Evolutionary conservation across 306 rosid genomes (phyloP), one percentile per base, ranked within the genome.

Genomic region (Luffa aegyptiaca): DNA sequence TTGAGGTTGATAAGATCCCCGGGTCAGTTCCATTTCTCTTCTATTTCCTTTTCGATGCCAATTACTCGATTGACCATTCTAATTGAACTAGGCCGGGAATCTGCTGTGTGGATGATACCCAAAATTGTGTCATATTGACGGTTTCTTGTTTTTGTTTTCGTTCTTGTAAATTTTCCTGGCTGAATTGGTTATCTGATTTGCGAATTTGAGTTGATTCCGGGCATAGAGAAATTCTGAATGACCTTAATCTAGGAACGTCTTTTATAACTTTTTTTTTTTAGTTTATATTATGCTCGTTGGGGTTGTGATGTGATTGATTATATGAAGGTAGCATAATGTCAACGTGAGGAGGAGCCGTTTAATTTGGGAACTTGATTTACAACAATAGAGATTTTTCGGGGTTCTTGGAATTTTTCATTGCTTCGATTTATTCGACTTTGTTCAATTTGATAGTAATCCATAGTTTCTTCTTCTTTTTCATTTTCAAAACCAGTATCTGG

Each of bases 1-100:
- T 90, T 81, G 97, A 90, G 37, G 78, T 93, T 82, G 97, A 95
- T 80, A 95, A 95, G 92, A 89, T 95, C 81, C 96, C 99, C n/a
- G 96, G 97, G 95, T 90, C 4, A 52, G 87, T 84, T 78, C 76
- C 45, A 1, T 51, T 0, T 74, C 61, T 16, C 49, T 51, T 18
- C 51, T 74, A 74, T 17, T 6, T 52, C 75, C 49, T 46, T 72
- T 35, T 73, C 52, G 21, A 18, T 35, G 33, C 48, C 61, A 39
- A 57, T 72, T 72, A 13, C 42, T 42, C 26, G 3, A 46, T 1
- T 3, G 41, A 46, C 3, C 11, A 6, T 71, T 21, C 13, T 21
- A 26, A 46, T 26, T 48, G 58, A 26, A 46, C 21, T 72, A 46
- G 12, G 21, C 5, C 31, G 59, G 11, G 44, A 49, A 41, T 73